Evolutionary conservation across 176 grass and related monocot species (phyloP).

Genomic region (Lolium perenne): DNA sequence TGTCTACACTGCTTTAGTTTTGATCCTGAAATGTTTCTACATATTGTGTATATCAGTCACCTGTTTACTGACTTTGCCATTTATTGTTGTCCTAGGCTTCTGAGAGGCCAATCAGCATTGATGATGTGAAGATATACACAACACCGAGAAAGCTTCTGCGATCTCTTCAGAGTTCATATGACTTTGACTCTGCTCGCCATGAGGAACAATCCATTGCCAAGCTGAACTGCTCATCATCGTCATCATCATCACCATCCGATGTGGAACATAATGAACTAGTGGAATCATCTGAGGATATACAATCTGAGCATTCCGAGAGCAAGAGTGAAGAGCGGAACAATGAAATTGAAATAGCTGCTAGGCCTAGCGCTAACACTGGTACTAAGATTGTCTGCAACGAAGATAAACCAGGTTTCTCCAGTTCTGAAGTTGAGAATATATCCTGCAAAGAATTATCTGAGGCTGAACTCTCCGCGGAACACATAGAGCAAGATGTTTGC

Average conservation of each 20-base stretch:
- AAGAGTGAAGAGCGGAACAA: constrained; percentile 44
- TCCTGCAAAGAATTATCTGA: constrained; percentile 32
- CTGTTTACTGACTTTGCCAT: constrained; percentile 4
- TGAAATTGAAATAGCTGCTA: constrained; percentile 32
- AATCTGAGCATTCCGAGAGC: constrained; percentile 45
- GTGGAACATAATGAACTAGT: constrained; percentile 26
- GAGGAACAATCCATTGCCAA: constrained; percentile 25
- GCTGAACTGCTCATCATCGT: background rate
- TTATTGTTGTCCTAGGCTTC: constrained; percentile 49
- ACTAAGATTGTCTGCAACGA: constrained; percentile 33
- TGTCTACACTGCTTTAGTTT: background rate
- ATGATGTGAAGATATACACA: constrained; percentile 69
- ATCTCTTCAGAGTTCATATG: constrained; percentile 66
- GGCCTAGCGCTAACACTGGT: background rate
- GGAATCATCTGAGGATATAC: constrained; percentile 29
- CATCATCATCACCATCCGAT: constrained; percentile 12
- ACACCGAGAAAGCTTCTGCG: constrained; percentile 76
- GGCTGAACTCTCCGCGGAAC: background rate
- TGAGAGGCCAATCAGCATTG: constrained; percentile 52
- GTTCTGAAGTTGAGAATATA: constrained; percentile 43
- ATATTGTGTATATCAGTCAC: background rate
- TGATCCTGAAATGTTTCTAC: background rate
- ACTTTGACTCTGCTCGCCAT: constrained; percentile 37
- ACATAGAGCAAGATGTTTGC: constrained; percentile 25
- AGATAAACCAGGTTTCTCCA: constrained; percentile 57